Percentiles rank a stretch among this genome's conserved stretches.
Conservation (phyloP, 495 filamentous ascomycete genomes). For the Xylaria venustula region DNA sequence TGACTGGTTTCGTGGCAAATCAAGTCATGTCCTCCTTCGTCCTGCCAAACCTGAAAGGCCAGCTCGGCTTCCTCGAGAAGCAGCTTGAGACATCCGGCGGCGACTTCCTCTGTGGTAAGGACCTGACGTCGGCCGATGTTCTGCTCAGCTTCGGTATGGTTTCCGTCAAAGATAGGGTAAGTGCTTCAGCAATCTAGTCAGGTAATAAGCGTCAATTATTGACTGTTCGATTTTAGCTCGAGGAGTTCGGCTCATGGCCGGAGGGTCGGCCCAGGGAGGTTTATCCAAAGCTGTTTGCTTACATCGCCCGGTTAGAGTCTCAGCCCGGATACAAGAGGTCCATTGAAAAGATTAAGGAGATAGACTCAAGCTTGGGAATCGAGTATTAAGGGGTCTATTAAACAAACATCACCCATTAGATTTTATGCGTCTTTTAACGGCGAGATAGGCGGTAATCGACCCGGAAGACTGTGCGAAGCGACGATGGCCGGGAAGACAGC, state of each 20-base stretch:
- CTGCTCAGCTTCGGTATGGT: slow-evolving; percentile 73
- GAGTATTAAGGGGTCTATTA: slow-evolving; percentile 6
- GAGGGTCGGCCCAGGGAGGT: slow-evolving; percentile 18
- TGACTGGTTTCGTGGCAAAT: slow-evolving; percentile 62
- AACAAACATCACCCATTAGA: not conserved
- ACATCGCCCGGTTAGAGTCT: slow-evolving; percentile 59
- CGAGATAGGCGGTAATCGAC: no score
- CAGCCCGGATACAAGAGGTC: slow-evolving; percentile 58
- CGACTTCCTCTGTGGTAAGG: slow-evolving; percentile 66
- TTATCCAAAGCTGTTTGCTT: slow-evolving; percentile 55
- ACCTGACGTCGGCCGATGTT: slow-evolving; percentile 78
- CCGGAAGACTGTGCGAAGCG: no score
- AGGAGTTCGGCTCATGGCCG: slow-evolving; percentile 32
- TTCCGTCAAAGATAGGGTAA: slow-evolving; percentile 48
- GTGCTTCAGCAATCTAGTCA: not conserved
- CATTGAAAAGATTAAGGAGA: slow-evolving; percentile 57
- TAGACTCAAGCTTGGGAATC: slow-evolving; percentile 50
- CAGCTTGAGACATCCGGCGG: slow-evolving; percentile 67
- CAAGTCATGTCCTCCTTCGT: slow-evolving; percentile 62
- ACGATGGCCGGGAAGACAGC: no score
- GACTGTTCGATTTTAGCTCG: slow-evolving; percentile 39
- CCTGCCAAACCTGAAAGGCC: slow-evolving; percentile 58
- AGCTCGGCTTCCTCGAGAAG: slow-evolving; percentile 71
- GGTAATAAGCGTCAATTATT: not conserved
- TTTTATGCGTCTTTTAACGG: no score